A percentile compares a stretch with the other conserved stretches of the same genome.
Conservation (phyloP, 1,284 basidiomycete species). For the Phenoliferia sp. region DNA sequence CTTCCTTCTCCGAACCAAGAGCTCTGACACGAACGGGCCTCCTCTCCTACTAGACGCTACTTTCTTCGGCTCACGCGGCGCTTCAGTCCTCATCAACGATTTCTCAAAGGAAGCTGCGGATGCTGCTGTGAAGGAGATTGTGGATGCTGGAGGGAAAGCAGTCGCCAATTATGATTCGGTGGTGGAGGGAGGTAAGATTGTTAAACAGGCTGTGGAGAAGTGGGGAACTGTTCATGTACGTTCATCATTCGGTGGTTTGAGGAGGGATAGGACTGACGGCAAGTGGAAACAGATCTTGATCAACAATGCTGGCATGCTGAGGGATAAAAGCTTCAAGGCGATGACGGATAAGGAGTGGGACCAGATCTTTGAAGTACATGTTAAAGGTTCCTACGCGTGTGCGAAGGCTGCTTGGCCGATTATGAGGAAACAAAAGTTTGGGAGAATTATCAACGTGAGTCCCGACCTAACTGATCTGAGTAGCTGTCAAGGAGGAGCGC, state of each 20-base stretch:
- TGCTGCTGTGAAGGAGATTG: constrained; percentile 87
- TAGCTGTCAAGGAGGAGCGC: not conserved
- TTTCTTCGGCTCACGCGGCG: constrained; percentile 83
- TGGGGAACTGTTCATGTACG: constrained; percentile 73
- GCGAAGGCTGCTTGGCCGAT: constrained; percentile 94
- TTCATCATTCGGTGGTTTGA: not conserved
- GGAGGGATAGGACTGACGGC: not conserved
- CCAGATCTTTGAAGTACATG: constrained; percentile 63
- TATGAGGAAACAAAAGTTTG: constrained; percentile 76
- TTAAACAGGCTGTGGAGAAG: constrained; percentile 73
- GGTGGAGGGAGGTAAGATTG: constrained; percentile 77
- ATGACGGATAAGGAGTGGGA: constrained; percentile 47
- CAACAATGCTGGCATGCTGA: constrained; percentile 95
- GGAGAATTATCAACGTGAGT: constrained; percentile 70
- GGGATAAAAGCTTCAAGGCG: constrained; percentile 51
- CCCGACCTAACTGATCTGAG: no score
- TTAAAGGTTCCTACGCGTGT: constrained; percentile 93
- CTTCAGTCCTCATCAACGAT: constrained; percentile 93
- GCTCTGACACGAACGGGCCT: not conserved
- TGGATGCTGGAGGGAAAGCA: constrained; percentile 70
- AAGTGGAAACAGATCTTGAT: constrained; percentile 45
- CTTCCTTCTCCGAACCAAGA: not conserved
- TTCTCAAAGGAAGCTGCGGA: constrained; percentile 84
- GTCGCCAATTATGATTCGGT: constrained; percentile 83
- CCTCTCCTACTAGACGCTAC: constrained; percentile 66